Conservation (phyloP, 768 basidiomycete species). For the Candolleomyces eurysporus region DNA sequence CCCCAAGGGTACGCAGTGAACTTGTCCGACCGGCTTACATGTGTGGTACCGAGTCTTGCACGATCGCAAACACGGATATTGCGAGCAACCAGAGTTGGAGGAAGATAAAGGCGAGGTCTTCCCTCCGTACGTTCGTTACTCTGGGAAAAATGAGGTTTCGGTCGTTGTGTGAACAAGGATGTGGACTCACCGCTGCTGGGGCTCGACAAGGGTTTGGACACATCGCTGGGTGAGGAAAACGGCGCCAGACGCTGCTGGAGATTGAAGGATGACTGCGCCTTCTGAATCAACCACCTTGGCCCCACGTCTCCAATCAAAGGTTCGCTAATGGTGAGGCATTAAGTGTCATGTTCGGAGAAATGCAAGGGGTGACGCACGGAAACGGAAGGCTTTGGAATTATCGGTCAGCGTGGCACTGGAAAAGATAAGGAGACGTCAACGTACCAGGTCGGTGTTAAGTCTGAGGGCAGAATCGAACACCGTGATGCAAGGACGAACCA, state of each 20-base stretch:
- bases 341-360: too few species aligned
- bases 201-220: conserved; percentile 34
- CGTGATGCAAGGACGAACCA: conserved; percentile 28
- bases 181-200: conserved; percentile 40
- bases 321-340: too few species aligned
- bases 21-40: conserved; percentile 33
- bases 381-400: too few species aligned
- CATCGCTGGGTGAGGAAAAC: too few species aligned
- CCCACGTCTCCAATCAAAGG: not conserved
- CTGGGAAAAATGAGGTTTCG: conserved; percentile 21
- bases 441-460: too few species aligned
- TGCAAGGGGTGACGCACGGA: too few species aligned
- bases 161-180: not conserved
- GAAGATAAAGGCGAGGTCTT: conserved; percentile 45
- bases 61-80: conserved; percentile 47
- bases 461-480: conserved; percentile 28
- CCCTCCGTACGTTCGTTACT: conserved; percentile 40
- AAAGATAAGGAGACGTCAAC: too few species aligned
- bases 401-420: too few species aligned
- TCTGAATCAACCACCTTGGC: too few species aligned
- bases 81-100: conserved; percentile 55
- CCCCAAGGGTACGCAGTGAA: not conserved
- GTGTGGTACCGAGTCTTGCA: conserved; percentile 54
- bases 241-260: too few species aligned
- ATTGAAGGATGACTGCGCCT: too few species aligned